Percentiles rank a stretch among this genome's conserved stretches.
phyloP scores from a whole-genome alignment of 768 basidiomycete species.

The Tulasnella sp. region DNA sequence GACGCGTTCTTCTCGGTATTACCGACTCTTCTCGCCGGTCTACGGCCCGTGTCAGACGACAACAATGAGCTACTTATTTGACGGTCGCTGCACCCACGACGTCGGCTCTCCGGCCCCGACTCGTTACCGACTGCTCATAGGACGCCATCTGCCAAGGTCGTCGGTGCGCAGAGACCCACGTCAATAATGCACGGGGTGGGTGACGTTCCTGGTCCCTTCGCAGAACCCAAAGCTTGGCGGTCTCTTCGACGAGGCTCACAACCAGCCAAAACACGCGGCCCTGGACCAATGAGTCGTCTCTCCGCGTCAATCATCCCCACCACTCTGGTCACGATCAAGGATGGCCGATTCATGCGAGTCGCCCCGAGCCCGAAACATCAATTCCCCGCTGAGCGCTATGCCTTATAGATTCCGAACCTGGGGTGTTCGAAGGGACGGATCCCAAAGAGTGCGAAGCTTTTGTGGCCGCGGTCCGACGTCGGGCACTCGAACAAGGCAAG shows the following conservation, averaged over 20 bases:
- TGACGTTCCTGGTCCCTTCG: background rate
- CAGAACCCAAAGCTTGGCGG: background rate
- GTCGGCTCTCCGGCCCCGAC: background rate
- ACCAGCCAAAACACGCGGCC: background rate
- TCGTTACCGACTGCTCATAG: background rate
- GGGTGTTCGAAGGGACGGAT: background rate
- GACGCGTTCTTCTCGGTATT: background rate
- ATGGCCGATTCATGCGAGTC: background rate
- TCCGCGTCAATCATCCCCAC: background rate
- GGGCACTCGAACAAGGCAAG: background rate
- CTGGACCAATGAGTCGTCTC: background rate
- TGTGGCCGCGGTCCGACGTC: background rate
- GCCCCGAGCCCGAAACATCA: background rate
- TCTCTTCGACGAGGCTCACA: background rate
- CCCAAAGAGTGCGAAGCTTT: background rate
- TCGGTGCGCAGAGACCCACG: background rate
- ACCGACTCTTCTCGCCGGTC: background rate
- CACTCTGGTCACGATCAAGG: background rate
- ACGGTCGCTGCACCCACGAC: too few relatives aligned
- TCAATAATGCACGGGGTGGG: background rate
- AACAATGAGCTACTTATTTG: background rate
- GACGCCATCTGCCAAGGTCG: background rate
- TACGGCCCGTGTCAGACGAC: background rate
- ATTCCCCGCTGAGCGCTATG: background rate
- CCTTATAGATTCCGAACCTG: background rate